Conservation (phyloP, 1,139 yeast species). For the Starmera stellimalicola region DNA sequence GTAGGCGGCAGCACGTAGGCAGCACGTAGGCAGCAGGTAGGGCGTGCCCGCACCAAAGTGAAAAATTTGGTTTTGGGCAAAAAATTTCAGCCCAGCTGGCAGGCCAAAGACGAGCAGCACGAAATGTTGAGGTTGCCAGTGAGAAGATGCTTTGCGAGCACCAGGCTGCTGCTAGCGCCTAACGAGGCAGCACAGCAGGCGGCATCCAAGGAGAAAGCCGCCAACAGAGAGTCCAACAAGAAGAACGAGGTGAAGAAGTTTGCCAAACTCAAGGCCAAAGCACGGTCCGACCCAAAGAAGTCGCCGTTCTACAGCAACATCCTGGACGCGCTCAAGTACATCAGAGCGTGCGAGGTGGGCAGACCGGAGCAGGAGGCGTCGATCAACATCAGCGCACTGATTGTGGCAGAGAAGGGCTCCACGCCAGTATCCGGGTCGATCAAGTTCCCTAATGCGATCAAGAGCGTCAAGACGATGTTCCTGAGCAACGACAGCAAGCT, state of each 20-base stretch:
- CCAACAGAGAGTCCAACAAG: constrained; percentile 14
- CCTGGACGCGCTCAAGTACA: constrained; percentile 62
- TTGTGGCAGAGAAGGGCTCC: constrained; percentile 75
- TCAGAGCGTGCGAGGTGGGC: constrained; percentile 89
- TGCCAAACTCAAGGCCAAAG: constrained; percentile 17
- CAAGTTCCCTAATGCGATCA: constrained; percentile 66
- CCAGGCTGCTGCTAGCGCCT: constrained; percentile 14
- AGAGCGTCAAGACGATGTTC: constrained; percentile 54
- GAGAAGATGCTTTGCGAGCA: no score
- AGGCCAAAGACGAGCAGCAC: no score
- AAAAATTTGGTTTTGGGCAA: no score
- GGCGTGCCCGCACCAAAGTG: no score
- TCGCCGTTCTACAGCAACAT: constrained; percentile 48
- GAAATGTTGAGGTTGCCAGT: no score
- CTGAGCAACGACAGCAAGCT: constrained; percentile 51
- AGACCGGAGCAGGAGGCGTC: constrained; percentile 62
- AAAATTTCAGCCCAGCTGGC: no score
- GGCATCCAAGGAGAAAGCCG: constrained; percentile 19
- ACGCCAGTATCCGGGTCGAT: constrained; percentile 69
- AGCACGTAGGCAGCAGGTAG: no score
- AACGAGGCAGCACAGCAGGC: constrained; percentile 18
- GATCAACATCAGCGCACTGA: constrained; percentile 52
- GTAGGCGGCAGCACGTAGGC: no score
- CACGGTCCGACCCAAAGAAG: constrained; percentile 16
- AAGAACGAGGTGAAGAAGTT: constrained; percentile 17